These are phyloP conservation scores for Parafenestella ontariensis DNA, from an alignment of 2,329 filamentous ascomycete species.

Conservation along the genomic window DNA sequence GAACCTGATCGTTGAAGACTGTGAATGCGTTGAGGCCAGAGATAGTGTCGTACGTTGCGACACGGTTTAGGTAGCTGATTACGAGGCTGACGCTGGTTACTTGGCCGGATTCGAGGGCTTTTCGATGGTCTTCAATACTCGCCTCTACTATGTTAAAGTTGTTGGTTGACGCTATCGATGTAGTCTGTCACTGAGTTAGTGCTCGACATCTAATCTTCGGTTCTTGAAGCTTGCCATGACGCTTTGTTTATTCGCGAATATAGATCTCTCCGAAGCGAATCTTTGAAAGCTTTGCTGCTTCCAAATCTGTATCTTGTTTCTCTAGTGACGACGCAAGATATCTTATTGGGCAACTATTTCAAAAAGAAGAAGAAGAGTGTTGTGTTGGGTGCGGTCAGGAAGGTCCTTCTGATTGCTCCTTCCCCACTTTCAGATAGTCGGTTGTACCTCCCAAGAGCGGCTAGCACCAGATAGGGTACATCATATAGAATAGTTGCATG, in stretches of 20 bases:
- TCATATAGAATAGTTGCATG: background rate
- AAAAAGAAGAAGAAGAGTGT: background rate
- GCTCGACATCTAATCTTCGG: no score
- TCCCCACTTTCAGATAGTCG: conserved; percentile 23
- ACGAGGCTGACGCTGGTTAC: conserved; percentile 57
- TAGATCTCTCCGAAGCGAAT: background rate
- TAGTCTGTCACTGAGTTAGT: background rate
- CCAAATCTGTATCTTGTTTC: background rate
- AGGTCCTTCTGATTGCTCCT: background rate
- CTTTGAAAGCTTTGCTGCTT: background rate
- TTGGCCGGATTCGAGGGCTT: conserved; percentile 50
- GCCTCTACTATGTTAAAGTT: conserved; percentile 55
- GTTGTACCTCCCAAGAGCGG: conserved; percentile 23
- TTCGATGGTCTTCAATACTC: conserved; percentile 54
- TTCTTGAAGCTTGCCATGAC: conserved; percentile 1
- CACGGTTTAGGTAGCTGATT: conserved; percentile 56
- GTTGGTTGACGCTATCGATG: background rate
- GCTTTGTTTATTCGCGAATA: background rate
- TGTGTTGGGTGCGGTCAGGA: background rate
- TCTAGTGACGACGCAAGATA: background rate
- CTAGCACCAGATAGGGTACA: conserved; percentile 10
- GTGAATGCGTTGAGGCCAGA: conserved; percentile 57
- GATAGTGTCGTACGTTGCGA: conserved; percentile 56
- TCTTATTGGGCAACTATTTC: background rate
- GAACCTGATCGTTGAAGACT: conserved; percentile 55